phyloP scores from a whole-genome alignment of 176 grass and related monocot genomes.

The Phragmites australis region DNA sequence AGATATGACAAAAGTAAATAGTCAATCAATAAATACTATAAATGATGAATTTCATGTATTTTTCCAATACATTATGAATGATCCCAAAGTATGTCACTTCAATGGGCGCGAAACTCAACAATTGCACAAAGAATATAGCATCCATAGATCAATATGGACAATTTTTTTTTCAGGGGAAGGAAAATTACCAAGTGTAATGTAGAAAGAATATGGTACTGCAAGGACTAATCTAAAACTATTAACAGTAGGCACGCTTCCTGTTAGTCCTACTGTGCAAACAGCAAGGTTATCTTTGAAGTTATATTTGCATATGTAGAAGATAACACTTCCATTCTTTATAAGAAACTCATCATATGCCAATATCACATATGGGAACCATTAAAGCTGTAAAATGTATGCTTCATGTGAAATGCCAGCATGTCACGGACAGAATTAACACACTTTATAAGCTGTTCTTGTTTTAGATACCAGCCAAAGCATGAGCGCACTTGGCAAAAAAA shows the following conservation, averaged over 20 bases:
- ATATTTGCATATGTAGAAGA: constrained; percentile 15
- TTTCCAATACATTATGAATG: constrained; percentile 8
- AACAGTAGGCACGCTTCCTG: background rate
- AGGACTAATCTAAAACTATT: background rate
- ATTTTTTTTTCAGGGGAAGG: background rate
- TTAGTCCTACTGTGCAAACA: background rate
- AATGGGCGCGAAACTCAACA: background rate
- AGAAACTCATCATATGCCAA: constrained; percentile 19
- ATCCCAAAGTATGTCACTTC: background rate
- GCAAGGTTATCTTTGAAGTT: constrained; percentile 1
- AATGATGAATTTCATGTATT: background rate
- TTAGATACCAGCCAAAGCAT: constrained; percentile 11
- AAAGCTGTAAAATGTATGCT: background rate
- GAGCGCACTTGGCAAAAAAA: background rate
- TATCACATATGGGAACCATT: background rate
- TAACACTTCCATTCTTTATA: background rate
- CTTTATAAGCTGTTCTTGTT: too few species aligned
- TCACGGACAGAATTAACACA: background rate
- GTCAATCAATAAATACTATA: background rate
- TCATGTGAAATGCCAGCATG: background rate
- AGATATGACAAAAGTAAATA: constrained; percentile 36
- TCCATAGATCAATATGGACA: background rate
- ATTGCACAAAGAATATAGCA: background rate
- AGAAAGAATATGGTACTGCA: background rate
- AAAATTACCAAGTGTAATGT: background rate